Evolutionary conservation across 2,329 filamentous ascomycete species (phyloP).

Genomic region (Penicillium sp.): DNA sequence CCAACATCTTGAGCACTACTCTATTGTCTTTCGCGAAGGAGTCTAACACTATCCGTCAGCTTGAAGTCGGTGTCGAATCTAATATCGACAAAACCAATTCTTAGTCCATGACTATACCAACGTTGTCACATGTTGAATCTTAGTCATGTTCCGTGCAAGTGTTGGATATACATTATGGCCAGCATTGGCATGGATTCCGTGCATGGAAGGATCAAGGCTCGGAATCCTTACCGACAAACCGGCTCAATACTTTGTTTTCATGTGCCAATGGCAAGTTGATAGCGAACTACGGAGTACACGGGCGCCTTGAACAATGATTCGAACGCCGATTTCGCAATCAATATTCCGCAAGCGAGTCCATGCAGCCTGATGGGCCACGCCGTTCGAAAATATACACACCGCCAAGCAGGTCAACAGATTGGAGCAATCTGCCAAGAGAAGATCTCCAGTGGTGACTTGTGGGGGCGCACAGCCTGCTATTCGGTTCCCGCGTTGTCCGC

Average conservation of each 20-base stretch:
- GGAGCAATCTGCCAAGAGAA: constrained; percentile 42
- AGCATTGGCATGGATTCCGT: constrained; percentile 71
- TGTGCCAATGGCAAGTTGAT: constrained; percentile 44
- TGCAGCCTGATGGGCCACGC: constrained; percentile 62
- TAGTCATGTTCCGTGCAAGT: no score
- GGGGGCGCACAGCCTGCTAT: constrained; percentile 5
- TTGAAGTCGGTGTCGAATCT: no score
- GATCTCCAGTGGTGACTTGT: background rate
- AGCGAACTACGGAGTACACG: no score
- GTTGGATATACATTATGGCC: no score
- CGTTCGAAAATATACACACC: constrained; percentile 55
- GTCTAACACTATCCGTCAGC: no score
- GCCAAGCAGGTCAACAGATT: constrained; percentile 51
- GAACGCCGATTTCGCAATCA: constrained; percentile 61
- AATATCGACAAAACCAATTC: no score
- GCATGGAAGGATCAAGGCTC: constrained; percentile 68
- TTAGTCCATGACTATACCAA: no score
- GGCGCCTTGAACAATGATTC: no score
- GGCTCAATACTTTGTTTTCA: constrained; percentile 63
- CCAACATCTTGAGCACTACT: no score
- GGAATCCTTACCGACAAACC: constrained; percentile 50
- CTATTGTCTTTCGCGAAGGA: no score
- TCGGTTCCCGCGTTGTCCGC: constrained; percentile 2
- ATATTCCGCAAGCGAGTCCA: constrained; percentile 64
- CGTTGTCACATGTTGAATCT: no score